Base-by-base conservation (phyloP, 2,329 filamentous ascomycete species). In the Xylaria sp. region DNA sequence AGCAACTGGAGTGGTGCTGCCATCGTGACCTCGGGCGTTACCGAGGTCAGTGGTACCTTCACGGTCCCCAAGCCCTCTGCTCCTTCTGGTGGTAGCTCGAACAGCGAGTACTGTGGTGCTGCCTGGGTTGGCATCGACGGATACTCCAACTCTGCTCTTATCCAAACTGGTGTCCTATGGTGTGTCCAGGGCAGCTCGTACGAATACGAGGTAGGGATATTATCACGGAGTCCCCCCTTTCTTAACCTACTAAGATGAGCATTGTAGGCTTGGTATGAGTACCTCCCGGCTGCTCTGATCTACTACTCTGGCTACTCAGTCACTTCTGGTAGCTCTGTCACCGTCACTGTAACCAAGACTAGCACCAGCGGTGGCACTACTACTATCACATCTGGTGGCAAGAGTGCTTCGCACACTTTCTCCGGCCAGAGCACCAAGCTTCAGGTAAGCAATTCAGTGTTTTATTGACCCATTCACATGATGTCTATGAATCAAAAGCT, bases 111-210 rank as follows among this genome's bases (percentile, higher is more conserved):
- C 51, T 68, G 65, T 15, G 65, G 65, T 58, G 65, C 65, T 55
- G 65, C 65, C 10, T 68, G 65, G 65, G 53, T 68, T 45, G 65
- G 65, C 13, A 65, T 68, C 13, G 65, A 68, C 11, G 65, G 65
- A 39, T 68, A 68, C 33, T 50, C 42, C 45, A 65, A 68, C 51
- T 57, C 61, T 13, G 65, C 56, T 15, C 57, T 68, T 0, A 68
- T 68, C 31, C 65, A 68, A 33, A 68, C 65, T 49, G 65, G 65
- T 61, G 65, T 68, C 25, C 61, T 68, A 44, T 68, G 65, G 65
- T 68, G 65, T 65, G 61, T 68, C 6, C n/a, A 68, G 56, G 53
- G 57, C 17, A 33, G 17, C 25, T 60, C 61, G 5, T 67, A 64
- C 31, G 56, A 61, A 39, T 68, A 68, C 36, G 61, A 68, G 65